phyloP scores from a whole-genome alignment of 805 yeast genomes.

The Candida bentonensis region DNA sequence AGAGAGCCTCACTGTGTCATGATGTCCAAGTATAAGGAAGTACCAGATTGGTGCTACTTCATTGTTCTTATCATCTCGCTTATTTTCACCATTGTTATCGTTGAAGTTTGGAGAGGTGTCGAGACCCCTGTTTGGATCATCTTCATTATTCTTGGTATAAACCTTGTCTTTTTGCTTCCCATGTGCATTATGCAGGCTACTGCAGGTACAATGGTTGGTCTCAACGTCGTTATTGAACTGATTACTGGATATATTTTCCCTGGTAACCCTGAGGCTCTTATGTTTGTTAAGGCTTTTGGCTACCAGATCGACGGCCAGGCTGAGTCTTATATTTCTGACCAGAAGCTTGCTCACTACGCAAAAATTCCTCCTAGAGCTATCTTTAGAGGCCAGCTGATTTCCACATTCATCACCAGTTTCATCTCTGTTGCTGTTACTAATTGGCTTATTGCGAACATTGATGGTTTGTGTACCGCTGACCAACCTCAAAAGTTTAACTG shows the following conservation, averaged over 20 bases:
- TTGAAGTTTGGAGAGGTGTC: conserved; percentile 25
- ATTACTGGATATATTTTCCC: conserved; percentile 46
- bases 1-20: conserved; percentile 28
- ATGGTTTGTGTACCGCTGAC: conserved; percentile 23
- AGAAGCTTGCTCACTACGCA: conserved; percentile 41
- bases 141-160: conserved; percentile 42
- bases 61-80: conserved; percentile 30
- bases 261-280: conserved; percentile 40
- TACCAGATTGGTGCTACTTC: conserved; percentile 61
- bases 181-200: conserved; percentile 44
- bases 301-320: conserved; percentile 53
- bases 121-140: conserved; percentile 52
- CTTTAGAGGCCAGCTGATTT: conserved; percentile 8
- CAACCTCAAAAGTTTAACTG: conserved; percentile 31
- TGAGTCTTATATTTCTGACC: conserved; percentile 42
- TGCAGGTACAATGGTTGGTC: conserved; percentile 40
- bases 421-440: conserved; percentile 9
- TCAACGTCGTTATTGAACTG: conserved; percentile 44
- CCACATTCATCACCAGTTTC: conserved; percentile 7
- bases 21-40: conserved; percentile 45
- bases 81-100: conserved; percentile 28
- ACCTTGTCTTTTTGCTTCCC: conserved; percentile 46
- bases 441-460: conserved; percentile 10
- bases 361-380: conserved; percentile 11
- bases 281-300: conserved; percentile 36